Evolutionary conservation across 257 asterid species (phyloP), one percentile per base, ranked within the genome.

Genomic region (Gentiana dahurica): DNA sequence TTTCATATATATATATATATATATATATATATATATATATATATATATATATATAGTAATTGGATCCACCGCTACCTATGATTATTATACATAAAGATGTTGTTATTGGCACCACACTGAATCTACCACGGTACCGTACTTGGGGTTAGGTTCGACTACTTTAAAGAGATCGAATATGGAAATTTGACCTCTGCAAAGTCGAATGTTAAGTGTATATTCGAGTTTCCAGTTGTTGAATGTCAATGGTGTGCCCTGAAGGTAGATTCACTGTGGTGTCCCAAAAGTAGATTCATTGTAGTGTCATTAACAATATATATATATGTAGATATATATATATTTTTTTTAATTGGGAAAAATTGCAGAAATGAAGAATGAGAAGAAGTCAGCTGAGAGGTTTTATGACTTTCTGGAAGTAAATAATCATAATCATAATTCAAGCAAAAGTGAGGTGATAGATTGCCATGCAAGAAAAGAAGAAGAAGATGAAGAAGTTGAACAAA

Each of bases 401-500:
- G 82, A 87, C 57, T 87, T 87, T 73, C 69, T 87, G 12, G 86
- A 74, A 74, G 85, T 86, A 67, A 83, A 86, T 54, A 67, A 82
- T 3, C 91, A 85, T 54, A 83, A 86, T 54, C 68, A 82, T 3
- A 91, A 85, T 54, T 84, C 95, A 24, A 87, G 78, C 56, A 71
- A 64, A 60, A 84, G 92, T 62, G 94, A 87, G 69, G 85, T 87
- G 39, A 76, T 78, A 61, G 85, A 87, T 24, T 24, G 24, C 64
- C 59, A 70, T n/a, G 71, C 84, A 72, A 68, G 69, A 62, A 77
- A 59, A 67, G 68, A 75, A 24, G 24, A 24, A 24, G 24, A 24
- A 34, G 69, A 70, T 51, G 63, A 79, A 15, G 91, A 82, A 71
- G 88, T 82, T 4, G 87, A 85, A 60, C 86, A 85, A 38, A 49